phyloP scores from a whole-genome alignment of 1,284 basidiomycete genomes.

The Puccinia horiana region DNA sequence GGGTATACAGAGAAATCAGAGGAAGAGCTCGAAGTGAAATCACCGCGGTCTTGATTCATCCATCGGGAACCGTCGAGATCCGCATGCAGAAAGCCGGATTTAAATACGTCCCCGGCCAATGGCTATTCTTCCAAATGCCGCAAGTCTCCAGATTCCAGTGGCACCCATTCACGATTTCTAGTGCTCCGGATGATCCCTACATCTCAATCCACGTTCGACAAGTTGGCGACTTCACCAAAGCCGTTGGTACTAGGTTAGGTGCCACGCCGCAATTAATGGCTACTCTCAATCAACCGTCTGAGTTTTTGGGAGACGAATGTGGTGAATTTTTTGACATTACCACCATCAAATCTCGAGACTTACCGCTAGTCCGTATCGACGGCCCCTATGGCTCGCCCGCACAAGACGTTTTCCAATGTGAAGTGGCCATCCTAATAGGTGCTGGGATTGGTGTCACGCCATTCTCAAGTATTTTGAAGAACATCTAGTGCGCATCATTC shows the following conservation, averaged over 20 bases:
- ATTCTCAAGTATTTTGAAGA: conserved; percentile 85
- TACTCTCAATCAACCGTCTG: conserved; percentile 70
- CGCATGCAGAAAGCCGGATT: conserved; percentile 83
- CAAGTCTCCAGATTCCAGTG: conserved; percentile 79
- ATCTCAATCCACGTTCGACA: conserved; percentile 85
- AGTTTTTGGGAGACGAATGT: conserved; percentile 66
- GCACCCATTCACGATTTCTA: conserved; percentile 85
- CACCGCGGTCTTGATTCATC: conserved; percentile 65
- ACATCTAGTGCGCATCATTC: conserved; percentile 69
- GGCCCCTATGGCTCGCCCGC: conserved; percentile 82
- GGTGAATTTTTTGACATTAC: conserved; percentile 79
- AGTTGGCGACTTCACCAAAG: conserved; percentile 81
- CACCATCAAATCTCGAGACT: conserved; percentile 59
- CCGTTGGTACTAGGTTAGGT: conserved; percentile 76
- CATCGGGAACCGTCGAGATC: conserved; percentile 77
- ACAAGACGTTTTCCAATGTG: conserved; percentile 80
- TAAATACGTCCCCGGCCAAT: conserved; percentile 84
- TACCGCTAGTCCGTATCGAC: conserved; percentile 76
- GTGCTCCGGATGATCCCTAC: conserved; percentile 84
- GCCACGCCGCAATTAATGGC: conserved; percentile 74
- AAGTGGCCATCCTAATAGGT: conserved; percentile 81
- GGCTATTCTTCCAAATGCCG: conserved; percentile 83
- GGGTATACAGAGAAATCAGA: conserved; percentile 75
- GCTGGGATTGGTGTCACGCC: conserved; percentile 84
- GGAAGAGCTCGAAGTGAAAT: conserved; percentile 72